Evolutionary conservation across 305 asterid species (phyloP).

Genomic region (Solanum hybrid): DNA sequence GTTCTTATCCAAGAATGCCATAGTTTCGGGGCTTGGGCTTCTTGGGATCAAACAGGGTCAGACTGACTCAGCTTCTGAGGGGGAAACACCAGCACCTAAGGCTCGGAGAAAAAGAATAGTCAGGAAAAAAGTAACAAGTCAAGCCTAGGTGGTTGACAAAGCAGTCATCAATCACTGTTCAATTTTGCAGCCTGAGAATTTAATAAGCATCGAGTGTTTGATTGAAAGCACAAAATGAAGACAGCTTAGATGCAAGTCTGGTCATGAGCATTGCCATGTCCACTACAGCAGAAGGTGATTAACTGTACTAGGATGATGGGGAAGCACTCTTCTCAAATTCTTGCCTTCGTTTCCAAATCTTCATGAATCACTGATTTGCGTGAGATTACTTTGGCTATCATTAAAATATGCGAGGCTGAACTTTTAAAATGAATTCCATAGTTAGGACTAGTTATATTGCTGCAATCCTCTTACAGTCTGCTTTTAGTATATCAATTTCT

Average conservation of each 20-base stretch:
- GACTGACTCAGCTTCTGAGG: conserved; percentile 24
- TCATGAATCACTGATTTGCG: background rate
- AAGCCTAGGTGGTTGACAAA: background rate
- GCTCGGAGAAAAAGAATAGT: conserved; percentile 75
- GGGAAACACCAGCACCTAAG: conserved; percentile 50
- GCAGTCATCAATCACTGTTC: background rate
- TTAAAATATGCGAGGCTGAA: background rate
- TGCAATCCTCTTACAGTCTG: background rate
- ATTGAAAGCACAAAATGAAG: background rate
- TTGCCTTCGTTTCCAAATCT: background rate
- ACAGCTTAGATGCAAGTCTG: background rate
- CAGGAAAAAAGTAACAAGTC: conserved; percentile 49
- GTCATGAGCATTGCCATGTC: background rate
- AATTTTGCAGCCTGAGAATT: background rate
- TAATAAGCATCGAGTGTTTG: background rate
- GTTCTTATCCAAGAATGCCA: conserved; percentile 79
- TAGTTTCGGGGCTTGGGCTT: conserved; percentile 86
- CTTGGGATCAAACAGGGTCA: conserved; percentile 72
- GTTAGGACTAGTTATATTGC: background rate
- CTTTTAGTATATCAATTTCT: background rate
- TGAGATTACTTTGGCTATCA: background rate
- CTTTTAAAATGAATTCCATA: background rate
- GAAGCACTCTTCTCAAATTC: background rate
- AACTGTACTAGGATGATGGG: background rate
- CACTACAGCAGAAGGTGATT: background rate